Evolutionary conservation across 225 moss, liverwort and hornwort genomes (phyloP).

Genomic region (Marchantia paleacea): DNA sequence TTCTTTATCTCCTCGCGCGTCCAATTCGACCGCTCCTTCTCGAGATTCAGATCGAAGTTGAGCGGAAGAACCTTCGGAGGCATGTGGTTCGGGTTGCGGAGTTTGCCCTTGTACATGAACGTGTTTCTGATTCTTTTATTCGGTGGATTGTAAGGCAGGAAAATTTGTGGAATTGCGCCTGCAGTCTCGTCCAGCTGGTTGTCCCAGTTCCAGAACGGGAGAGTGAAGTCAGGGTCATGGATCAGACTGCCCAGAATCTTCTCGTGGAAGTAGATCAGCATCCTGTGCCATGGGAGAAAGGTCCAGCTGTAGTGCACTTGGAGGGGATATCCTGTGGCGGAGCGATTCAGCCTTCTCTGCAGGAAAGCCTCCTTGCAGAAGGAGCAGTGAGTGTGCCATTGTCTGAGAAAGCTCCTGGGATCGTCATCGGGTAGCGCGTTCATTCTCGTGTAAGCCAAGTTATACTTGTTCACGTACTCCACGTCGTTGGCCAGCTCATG

Average conservation of each 20-base stretch:
- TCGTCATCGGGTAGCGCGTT: slow-evolving; percentile 39
- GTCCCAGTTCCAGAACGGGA: slow-evolving; percentile 66
- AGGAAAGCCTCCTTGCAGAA: slow-evolving; percentile 39
- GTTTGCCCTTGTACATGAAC: not conserved
- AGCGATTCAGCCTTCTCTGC: slow-evolving; percentile 17
- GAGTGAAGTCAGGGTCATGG: slow-evolving; percentile 44
- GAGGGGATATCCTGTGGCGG: slow-evolving; percentile 14
- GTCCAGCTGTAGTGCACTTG: slow-evolving; percentile 40
- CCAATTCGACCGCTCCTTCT: too few species aligned
- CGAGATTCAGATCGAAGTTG: too few species aligned
- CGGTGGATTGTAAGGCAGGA: slow-evolving; percentile 27
- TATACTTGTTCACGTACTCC: too few species aligned
- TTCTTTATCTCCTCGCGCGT: too few species aligned
- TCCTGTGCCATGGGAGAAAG: slow-evolving; percentile 52
- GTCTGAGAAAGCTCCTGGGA: slow-evolving; percentile 33
- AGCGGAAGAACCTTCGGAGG: too few species aligned
- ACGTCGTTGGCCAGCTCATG: too few species aligned
- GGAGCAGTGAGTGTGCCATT: slow-evolving; percentile 40
- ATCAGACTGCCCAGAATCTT: slow-evolving; percentile 48
- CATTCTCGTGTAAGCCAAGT: too few species aligned
- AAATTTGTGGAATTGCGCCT: slow-evolving; percentile 24
- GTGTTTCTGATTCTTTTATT: slow-evolving; percentile 16
- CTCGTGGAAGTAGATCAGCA: slow-evolving; percentile 52
- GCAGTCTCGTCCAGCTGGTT: slow-evolving; percentile 24
- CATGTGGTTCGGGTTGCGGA: too few species aligned